Evolutionary conservation across 495 filamentous ascomycete genomes (phyloP).

Genomic region (Daldinia loculata): DNA sequence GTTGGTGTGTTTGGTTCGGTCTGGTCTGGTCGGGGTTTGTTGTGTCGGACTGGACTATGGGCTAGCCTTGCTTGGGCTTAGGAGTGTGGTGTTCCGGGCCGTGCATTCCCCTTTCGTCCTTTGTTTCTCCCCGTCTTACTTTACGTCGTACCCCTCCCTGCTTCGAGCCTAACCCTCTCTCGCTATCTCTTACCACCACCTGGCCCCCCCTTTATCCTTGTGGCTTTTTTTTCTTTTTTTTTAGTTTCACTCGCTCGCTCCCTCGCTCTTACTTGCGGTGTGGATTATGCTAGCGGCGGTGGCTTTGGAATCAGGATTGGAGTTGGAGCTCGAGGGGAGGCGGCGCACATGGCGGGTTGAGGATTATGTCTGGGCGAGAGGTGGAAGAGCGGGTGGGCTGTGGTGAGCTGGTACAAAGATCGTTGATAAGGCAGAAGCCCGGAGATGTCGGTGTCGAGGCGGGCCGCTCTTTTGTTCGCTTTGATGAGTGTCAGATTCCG

Average conservation of each 20-base stretch:
- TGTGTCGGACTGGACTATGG: background rate
- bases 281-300: background rate
- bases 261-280: constrained; percentile 7
- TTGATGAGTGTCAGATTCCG: constrained; percentile 1
- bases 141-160: background rate
- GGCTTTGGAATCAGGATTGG: background rate
- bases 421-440: background rate
- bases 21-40: background rate
- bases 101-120: background rate
- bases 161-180: background rate
- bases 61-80: background rate
- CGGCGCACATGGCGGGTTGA: constrained; percentile 34
- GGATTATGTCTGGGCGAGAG: background rate
- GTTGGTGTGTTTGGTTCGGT: background rate
- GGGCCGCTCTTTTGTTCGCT: constrained; percentile 6
- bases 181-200: background rate
- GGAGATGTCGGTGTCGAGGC: background rate
- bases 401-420: background rate
- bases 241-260: background rate
- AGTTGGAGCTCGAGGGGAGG: background rate
- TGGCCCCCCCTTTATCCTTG: background rate
- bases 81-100: background rate
- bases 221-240: constrained; percentile 1
- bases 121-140: background rate
- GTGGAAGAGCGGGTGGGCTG: background rate